Conservation (phyloP, 2,329 filamentous ascomycete genomes). For the Fusarium sp. region DNA sequence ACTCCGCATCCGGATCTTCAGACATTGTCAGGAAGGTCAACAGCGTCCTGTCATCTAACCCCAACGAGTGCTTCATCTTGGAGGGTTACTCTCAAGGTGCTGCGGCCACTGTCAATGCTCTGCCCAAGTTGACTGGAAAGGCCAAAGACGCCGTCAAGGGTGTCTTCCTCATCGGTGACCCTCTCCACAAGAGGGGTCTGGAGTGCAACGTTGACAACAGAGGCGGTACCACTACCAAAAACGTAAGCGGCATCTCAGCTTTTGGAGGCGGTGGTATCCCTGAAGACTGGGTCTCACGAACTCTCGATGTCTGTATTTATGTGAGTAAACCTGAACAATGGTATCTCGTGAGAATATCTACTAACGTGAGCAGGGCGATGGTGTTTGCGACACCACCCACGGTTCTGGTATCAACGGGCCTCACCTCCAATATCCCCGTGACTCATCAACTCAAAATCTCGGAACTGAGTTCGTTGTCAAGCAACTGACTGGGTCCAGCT, state of each 20-base stretch:
- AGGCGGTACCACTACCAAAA: slow-evolving; percentile 16
- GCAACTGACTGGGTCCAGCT: slow-evolving; percentile 6
- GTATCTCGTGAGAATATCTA: accelerated
- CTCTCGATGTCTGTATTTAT: slow-evolving; percentile 22
- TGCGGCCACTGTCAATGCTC: slow-evolving; percentile 20
- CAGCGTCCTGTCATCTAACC: neutral
- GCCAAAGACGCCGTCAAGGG: slow-evolving; percentile 14
- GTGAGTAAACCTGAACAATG: neutral
- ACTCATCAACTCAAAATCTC: slow-evolving; percentile 15
- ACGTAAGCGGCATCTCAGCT: slow-evolving; percentile 9
- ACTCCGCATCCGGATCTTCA: neutral
- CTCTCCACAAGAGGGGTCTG: slow-evolving; percentile 7
- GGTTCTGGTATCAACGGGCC: slow-evolving; percentile 12
- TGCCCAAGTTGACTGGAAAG: slow-evolving; percentile 13
- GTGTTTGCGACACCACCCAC: slow-evolving; percentile 20
- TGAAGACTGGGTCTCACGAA: slow-evolving; percentile 6
- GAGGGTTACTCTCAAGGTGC: slow-evolving; percentile 25
- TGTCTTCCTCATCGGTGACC: slow-evolving; percentile 14
- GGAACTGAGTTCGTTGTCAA: slow-evolving; percentile 18
- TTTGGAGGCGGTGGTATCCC: slow-evolving; percentile 3
- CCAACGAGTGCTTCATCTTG: slow-evolving; percentile 16
- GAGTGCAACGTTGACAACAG: slow-evolving; percentile 22
- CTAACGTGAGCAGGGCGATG: slow-evolving; percentile 12
- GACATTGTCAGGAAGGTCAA: slow-evolving; percentile 22
- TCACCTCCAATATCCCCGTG: slow-evolving; percentile 12